These are phyloP conservation scores for Phytopythium kandeliae DNA, from an alignment of 352 stramenopile genomes.

Conservation along the genomic window DNA sequence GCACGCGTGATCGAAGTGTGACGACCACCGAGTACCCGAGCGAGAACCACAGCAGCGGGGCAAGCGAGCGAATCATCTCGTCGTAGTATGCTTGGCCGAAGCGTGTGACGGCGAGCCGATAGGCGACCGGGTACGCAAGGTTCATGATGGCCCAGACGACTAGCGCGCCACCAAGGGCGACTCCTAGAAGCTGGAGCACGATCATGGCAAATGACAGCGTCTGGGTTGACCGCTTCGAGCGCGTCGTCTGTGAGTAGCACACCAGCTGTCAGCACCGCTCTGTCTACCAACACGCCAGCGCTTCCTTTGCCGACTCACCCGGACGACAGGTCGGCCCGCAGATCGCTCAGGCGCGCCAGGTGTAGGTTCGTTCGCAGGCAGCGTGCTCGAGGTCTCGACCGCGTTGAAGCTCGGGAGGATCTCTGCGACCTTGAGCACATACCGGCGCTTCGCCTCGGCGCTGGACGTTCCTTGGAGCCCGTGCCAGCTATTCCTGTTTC, in stretches of 20 bases:
- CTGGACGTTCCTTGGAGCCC: slow-evolving; percentile 26
- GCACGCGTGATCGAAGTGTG: slow-evolving; percentile 35
- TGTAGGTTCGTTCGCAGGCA: neutral
- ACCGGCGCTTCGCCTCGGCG: slow-evolving; percentile 38
- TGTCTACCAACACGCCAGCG: neutral
- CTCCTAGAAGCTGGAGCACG: slow-evolving; percentile 12
- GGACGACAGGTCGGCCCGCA: neutral
- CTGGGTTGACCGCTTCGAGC: neutral
- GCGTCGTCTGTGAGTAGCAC: neutral
- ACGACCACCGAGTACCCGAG: slow-evolving; percentile 44
- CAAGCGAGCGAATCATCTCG: slow-evolving; percentile 21
- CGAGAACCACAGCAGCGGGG: slow-evolving; percentile 50
- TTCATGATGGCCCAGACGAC: slow-evolving; percentile 10
- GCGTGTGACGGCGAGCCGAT: slow-evolving; percentile 15
- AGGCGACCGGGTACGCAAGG: slow-evolving; percentile 17
- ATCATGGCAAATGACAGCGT: slow-evolving; percentile 9
- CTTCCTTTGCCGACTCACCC: neutral
- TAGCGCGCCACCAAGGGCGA: neutral
- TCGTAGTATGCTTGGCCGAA: slow-evolving; percentile 22
- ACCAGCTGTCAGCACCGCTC: neutral
- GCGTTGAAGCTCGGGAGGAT: slow-evolving; percentile 35
- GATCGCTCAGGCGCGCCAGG: neutral
- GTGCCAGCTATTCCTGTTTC: slow-evolving; percentile 47
- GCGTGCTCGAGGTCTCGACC: neutral
- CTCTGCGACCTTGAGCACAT: slow-evolving; percentile 45